Evolutionary conservation across 108 stramenopile species (phyloP), one percentile per base, ranked within the genome.

Genomic region (Nitzschia putrida): DNA sequence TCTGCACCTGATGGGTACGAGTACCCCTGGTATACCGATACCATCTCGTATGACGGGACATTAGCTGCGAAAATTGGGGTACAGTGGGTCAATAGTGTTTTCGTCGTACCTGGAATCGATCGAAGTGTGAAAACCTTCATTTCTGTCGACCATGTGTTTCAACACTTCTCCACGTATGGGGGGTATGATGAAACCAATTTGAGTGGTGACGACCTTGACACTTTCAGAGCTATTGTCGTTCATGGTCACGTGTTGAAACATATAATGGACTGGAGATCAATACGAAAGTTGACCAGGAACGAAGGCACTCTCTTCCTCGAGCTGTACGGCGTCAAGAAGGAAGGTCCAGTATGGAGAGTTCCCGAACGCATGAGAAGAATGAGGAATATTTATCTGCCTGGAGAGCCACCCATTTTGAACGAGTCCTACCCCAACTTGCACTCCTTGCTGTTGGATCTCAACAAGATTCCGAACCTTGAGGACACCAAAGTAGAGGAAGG

Each of bases 381-480:
- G 58, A 59, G 38, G 29, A 40, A 59, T 8, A 22, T 25, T 2
- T 55, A 13, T 8, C 14, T 10, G 3, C 13, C 29, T 12, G 58
- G 39, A 1, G 16, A 37, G 14, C n/a, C 58, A 4, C 43, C 71
- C 16, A 4, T 56, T 40, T 10, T 72, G 18, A 37, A 58, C 9
- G 20, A 24, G 3, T 2, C 26, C 7, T 73, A 73, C 44, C 55
- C 54, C 8, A 54, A 63, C 14, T 45, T 73, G 41, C 29, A 34
- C 12, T 53, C 24, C 2, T 50, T 73, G 26, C 39, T 55, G 14
- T 22, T 45, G 8, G 72, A 63, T 8, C 56, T 73, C 18, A 37
- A 38, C 14, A 40, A 56, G n/a, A 41, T 73, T 47, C 54, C 63
- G 0, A 64, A 73, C 34, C 52, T 73, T 20, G 64, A 64, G n/a